Evolutionary conservation across 306 rosid genomes (phyloP), one percentile per base, ranked within the genome.

Genomic region (Quercus mongolica): DNA sequence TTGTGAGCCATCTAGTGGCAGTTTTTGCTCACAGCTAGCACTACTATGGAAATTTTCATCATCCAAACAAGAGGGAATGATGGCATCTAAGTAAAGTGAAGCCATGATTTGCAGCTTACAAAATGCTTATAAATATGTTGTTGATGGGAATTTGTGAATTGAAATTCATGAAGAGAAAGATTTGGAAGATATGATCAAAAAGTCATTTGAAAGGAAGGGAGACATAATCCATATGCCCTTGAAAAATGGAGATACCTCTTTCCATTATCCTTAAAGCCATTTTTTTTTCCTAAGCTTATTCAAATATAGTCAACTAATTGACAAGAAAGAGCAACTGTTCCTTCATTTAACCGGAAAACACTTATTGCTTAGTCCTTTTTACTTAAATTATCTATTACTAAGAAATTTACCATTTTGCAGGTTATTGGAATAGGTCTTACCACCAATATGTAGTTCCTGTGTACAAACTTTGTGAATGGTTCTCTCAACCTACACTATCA

Each of bases 191-290:
- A 83, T 87, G 76, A 89, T 84, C 69, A 83, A 71, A 71, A 79
- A 41, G 79, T 75, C 80, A 81, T 85, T 90, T 89, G 86, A 84
- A 84, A 80, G 86, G 76, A 85, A 81, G 82, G 96, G 88, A 85
- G 92, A 91, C 96, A 86, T 85, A 88, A 84, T 92, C 91, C 86
- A 77, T 78, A 73, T 87, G 92, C 83, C 84, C 85, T 91, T 92
- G 94, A 89, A 91, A 86, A 84, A 76, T 70, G 55, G 68, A 83
- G 88, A 80, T 86, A 79, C 90, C 75, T 61, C 79, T 86, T 86
- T 81, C 80, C 73, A 76, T 86, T 80, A 85, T 85, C 83, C 74
- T 80, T 70, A 41, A 82, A 77, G 75, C 86, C 79, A 78, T 84
- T 73, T 73, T 81, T 81, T 84, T 84, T 86, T 84, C 81, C 67